Percentiles rank a stretch among this genome's conserved stretches.
Conservation (phyloP, 306 rosid species). For the Lathyrus aphaca region DNA sequence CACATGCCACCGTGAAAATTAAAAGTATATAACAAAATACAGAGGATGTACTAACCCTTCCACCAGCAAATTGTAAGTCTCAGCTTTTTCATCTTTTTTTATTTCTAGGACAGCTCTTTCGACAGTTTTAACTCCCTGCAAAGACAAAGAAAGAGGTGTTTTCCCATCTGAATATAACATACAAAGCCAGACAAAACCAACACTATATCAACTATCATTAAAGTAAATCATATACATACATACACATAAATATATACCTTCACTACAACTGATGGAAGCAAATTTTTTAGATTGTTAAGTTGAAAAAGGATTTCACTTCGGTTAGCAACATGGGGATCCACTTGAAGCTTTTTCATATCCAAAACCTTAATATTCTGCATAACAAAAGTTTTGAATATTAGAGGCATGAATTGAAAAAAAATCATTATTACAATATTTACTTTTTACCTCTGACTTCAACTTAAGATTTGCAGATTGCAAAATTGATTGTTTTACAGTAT, state of each 20-base stretch:
- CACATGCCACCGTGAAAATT: background rate
- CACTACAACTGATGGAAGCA: slow-evolving; percentile 75
- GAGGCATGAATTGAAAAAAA: slow-evolving; percentile 28
- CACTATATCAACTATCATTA: slow-evolving; percentile 17
- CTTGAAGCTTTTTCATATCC: slow-evolving; percentile 67
- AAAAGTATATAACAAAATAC: slow-evolving; percentile 19
- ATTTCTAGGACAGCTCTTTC: slow-evolving; percentile 66
- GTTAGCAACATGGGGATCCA: slow-evolving; percentile 59
- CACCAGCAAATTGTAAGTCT: slow-evolving; percentile 66
- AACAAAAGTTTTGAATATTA: slow-evolving; percentile 37
- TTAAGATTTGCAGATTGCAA: slow-evolving; percentile 65
- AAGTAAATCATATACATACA: background rate
- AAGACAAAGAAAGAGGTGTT: slow-evolving; percentile 31
- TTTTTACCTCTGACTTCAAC: slow-evolving; percentile 76
- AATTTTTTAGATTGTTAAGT: slow-evolving; percentile 64
- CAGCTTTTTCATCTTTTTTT: slow-evolving; percentile 50
- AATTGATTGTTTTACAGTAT: slow-evolving; percentile 73
- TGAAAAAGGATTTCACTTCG: slow-evolving; percentile 74
- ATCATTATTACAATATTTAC: slow-evolving; percentile 32
- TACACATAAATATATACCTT: slow-evolving; percentile 51
- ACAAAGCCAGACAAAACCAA: slow-evolving; percentile 10
- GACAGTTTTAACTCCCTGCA: slow-evolving; percentile 81
- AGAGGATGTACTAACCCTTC: slow-evolving; percentile 79
- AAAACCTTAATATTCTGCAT: slow-evolving; percentile 77
- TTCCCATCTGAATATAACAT: slow-evolving; percentile 19